Base-by-base conservation (phyloP, 1,284 basidiomycete genomes). In the Coniferiporia weirii region DNA sequence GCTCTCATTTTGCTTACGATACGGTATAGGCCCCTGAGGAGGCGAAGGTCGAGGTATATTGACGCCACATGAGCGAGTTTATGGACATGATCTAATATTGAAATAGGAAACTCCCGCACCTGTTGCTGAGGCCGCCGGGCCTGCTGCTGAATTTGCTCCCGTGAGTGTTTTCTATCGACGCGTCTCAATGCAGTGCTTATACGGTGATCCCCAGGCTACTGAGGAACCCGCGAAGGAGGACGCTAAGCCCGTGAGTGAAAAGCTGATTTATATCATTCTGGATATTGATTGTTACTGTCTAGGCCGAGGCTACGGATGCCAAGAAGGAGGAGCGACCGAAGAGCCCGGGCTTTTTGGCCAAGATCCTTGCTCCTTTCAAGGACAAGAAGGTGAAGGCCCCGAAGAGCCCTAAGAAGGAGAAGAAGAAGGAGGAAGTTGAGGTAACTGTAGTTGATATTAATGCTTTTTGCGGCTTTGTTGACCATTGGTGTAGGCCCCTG, bases 321-420 rank as follows among this genome's bases (percentile, higher is more conserved):
- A 85, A 85, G 81, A 87, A 87, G 75, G 86, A 87, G 64, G 85
- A 87, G 17, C 76, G 79, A 64, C 85, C 87, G 66, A 89, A 87
- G 82, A 89, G 87, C 75, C 89, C 89, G n/a, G 72, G 79, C 55
- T 64, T 91, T 62, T 75, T 91, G 55, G 68, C 81, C 64, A 91
- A 87, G 73, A 76, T 91, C 63, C 81, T 91, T 55, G 82, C 82
- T 46, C 82, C 87, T 22, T 87, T 91, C 81, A 81, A 80, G 68
- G 69, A 67, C 38, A 87, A 61, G 54, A 64, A 83, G 74, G 74
- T 71, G 79, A 87, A 84, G 81, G 74, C 73, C 72, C 78, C 64
- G 27, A 27, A 27, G 72, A 74, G 61, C 46, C 61, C 61, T 32
- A 62, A 69, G 68, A 71, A 70, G 59, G 70, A 76, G 69, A 84